These are phyloP conservation scores for Zanthoxylum bungeanum DNA, from an alignment of 345 rosid genomes.

Conservation along the genomic window DNA sequence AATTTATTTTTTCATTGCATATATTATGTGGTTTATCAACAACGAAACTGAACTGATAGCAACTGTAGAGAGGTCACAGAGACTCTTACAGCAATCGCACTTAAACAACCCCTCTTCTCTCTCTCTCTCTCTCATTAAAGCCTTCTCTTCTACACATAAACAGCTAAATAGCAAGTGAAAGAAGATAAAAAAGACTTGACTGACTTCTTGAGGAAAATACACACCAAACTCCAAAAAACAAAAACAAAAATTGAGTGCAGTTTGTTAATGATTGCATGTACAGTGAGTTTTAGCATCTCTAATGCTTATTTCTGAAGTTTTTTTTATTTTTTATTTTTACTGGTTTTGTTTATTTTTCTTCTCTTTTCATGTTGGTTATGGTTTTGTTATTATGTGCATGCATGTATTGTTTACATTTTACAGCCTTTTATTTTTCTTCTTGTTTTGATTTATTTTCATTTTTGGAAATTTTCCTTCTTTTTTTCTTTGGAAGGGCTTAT, in stretches of 20 bases:
- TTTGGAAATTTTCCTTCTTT: not conserved
- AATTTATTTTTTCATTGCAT: too few species aligned
- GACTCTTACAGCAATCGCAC: slow-evolving; percentile 13
- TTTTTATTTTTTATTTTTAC: too few species aligned
- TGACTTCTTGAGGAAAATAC: not conserved
- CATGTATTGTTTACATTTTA: slow-evolving; percentile 15
- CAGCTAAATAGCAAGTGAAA: slow-evolving; percentile 1
- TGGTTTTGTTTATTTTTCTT: not conserved
- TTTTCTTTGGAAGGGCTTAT: not conserved
- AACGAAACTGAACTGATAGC: slow-evolving; percentile 12
- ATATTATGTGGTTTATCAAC: slow-evolving; percentile 11
- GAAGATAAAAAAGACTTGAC: not conserved
- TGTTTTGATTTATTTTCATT: not conserved
- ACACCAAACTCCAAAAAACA: not conserved
- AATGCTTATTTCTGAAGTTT: slow-evolving; percentile 1
- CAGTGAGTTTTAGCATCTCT: slow-evolving; percentile 2
- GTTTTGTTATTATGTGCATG: slow-evolving; percentile 22
- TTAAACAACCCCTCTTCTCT: not conserved
- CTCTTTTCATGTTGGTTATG: not conserved
- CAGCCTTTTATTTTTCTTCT: not conserved
- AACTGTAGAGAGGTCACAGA: slow-evolving; percentile 23
- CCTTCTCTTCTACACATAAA: not conserved
- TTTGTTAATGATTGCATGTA: slow-evolving; percentile 20
- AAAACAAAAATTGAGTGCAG: not conserved
- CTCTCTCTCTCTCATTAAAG: not conserved